phyloP scores from a whole-genome alignment of 2,329 filamentous ascomycete genomes.

The Cryoendolithus antarcticus region DNA sequence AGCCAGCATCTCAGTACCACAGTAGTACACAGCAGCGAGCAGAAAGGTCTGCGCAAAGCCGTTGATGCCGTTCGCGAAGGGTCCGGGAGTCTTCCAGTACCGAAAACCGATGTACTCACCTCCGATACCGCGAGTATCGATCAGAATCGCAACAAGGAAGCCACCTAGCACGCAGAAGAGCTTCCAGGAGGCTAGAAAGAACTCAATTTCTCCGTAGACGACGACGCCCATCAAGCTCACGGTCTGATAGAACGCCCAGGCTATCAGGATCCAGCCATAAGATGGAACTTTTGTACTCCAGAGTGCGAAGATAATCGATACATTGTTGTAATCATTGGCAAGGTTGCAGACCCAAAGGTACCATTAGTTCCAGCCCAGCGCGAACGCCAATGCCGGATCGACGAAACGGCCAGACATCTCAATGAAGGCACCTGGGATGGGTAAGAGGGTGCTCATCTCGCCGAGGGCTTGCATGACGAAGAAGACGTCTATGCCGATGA shows the following conservation, averaged over 20 bases:
- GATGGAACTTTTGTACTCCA: constrained; percentile 44
- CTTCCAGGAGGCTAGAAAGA: constrained; percentile 32
- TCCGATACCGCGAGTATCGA: constrained; percentile 20
- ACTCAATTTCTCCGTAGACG: constrained; percentile 32
- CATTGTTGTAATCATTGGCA: constrained; percentile 59
- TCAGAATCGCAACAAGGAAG: constrained; percentile 30
- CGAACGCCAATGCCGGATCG: constrained; percentile 47
- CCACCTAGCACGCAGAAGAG: constrained; percentile 25
- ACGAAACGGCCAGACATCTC: constrained; percentile 33
- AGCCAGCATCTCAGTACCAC: constrained; percentile 40
- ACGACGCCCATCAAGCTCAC: constrained; percentile 31
- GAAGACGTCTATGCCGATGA: constrained; percentile 25
- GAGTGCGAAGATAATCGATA: constrained; percentile 52
- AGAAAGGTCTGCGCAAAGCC: constrained; percentile 32
- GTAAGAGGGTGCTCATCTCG: constrained; percentile 29
- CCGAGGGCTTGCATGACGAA: constrained; percentile 29
- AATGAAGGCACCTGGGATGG: constrained; percentile 29
- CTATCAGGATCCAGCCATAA: constrained; percentile 30
- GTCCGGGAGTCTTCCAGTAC: constrained; percentile 29
- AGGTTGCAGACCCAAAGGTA: constrained; percentile 55
- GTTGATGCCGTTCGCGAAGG: constrained; percentile 27
- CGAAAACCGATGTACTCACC: constrained; percentile 18
- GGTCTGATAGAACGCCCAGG: constrained; percentile 26
- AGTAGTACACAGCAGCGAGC: constrained; percentile 35
- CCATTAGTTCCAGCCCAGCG: constrained; percentile 61